phyloP scores from a whole-genome alignment of 257 asterid species.

The Fraxinus anomala region DNA sequence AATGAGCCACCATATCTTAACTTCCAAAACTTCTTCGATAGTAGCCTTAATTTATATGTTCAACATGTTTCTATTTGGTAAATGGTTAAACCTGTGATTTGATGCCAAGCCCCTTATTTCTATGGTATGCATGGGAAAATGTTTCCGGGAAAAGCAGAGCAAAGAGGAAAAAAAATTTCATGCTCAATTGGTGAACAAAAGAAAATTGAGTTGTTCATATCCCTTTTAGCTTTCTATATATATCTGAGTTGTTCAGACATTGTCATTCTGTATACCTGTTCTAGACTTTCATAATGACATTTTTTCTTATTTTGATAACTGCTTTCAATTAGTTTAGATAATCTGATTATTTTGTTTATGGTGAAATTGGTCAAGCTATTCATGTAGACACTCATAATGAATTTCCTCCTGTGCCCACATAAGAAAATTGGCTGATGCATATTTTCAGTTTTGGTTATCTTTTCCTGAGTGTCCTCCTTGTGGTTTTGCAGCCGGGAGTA shows the following conservation, averaged over 20 bases:
- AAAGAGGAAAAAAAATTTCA: background rate
- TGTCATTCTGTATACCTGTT: background rate
- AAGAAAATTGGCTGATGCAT: background rate
- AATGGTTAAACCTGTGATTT: background rate
- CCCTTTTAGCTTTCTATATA: background rate
- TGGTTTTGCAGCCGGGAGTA: conserved; percentile 87
- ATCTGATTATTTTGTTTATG: too few relatives aligned
- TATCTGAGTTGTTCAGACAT: background rate
- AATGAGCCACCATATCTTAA: background rate
- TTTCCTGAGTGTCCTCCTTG: background rate
- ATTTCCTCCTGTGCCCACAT: background rate
- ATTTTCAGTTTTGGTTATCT: background rate
- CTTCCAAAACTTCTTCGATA: background rate
- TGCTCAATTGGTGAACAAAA: background rate
- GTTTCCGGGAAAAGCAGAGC: background rate
- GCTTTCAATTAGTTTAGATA: background rate
- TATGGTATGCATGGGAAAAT: background rate
- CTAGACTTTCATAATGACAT: background rate
- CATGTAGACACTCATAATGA: background rate
- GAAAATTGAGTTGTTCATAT: background rate
- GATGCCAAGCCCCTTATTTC: background rate
- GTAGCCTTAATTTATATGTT: background rate
- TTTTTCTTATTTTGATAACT: too few relatives aligned
- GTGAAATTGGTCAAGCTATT: background rate
- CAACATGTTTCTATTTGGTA: background rate